These are phyloP conservation scores for Agarophyton chilense DNA, from an alignment of 23 red algal genomes.

Conservation along the genomic window DNA sequence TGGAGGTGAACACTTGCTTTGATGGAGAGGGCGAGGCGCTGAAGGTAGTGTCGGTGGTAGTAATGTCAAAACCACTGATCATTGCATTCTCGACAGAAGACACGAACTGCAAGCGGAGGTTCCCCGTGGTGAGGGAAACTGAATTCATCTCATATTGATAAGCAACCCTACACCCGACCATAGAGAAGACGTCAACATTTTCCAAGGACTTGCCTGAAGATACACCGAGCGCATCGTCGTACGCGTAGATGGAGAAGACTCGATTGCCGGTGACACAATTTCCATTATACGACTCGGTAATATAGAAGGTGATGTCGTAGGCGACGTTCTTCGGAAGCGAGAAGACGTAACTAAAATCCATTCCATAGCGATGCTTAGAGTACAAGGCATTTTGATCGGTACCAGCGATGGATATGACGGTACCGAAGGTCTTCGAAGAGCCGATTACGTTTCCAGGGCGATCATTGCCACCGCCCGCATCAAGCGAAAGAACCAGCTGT, in stretches of 20 bases:
- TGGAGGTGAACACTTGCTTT: background rate
- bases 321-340: background rate
- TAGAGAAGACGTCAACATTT: conserved; percentile 12
- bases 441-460: background rate
- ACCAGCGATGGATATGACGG: background rate
- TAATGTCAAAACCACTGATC: conserved; percentile 36
- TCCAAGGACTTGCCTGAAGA: background rate
- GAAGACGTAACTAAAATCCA: conserved; percentile 57
- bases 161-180: conserved; percentile 27
- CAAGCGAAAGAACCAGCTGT: background rate
- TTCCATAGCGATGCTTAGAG: conserved; percentile 49
- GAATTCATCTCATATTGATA: background rate
- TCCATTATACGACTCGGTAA: conserved; percentile 45
- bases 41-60: background rate
- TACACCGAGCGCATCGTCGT: background rate
- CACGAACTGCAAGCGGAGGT: conserved; percentile 6
- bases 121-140: background rate
- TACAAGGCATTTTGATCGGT: background rate
- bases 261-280: conserved; percentile 15
- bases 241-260: conserved; percentile 34
- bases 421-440: background rate
- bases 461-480: background rate
- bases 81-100: conserved; percentile 18
- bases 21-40: background rate
- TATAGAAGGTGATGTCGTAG: conserved; percentile 53